Conservation (phyloP, 2,329 filamentous ascomycete genomes). For the Aureobasidium sp. region DNA sequence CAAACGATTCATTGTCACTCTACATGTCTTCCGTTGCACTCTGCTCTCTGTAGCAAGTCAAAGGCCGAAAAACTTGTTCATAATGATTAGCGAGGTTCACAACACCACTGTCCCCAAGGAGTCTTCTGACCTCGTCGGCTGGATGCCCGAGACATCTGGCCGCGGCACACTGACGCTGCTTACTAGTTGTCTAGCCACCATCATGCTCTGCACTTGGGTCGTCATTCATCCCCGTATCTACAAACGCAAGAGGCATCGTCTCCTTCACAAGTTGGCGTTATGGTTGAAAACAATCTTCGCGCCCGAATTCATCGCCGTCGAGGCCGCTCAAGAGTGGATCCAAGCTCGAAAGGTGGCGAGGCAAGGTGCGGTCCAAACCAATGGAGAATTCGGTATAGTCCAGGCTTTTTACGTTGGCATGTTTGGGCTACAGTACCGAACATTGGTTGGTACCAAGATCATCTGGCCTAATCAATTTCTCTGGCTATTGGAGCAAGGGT, state of each 20-base stretch:
- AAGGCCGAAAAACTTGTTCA: neutral
- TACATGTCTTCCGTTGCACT: neutral
- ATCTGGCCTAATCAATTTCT: conserved; percentile 31
- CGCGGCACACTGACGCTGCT: conserved; percentile 30
- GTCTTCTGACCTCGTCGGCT: conserved; percentile 22
- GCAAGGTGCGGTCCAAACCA: conserved; percentile 21
- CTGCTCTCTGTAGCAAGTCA: neutral
- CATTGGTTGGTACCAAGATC: conserved; percentile 21
- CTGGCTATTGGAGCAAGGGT: conserved; percentile 26
- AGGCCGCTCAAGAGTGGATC: conserved; percentile 31
- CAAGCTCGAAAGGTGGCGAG: conserved; percentile 27
- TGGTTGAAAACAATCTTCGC: conserved; percentile 29
- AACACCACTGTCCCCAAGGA: neutral
- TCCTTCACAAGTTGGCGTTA: conserved; percentile 25
- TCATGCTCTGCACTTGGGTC: conserved; percentile 32
- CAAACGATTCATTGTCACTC: neutral
- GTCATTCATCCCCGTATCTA: conserved; percentile 32
- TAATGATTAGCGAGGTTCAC: neutral
- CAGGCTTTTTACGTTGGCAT: conserved; percentile 32
- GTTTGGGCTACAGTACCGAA: conserved; percentile 29
- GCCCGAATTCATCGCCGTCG: conserved; percentile 31
- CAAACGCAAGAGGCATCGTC: conserved; percentile 18
- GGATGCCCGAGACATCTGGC: conserved; percentile 25
- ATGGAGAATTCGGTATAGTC: conserved; percentile 23
- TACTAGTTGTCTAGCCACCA: conserved; percentile 27